Evolutionary conservation across 148 eudicot species (phyloP).

Genomic region (Persicaria maculosa): DNA sequence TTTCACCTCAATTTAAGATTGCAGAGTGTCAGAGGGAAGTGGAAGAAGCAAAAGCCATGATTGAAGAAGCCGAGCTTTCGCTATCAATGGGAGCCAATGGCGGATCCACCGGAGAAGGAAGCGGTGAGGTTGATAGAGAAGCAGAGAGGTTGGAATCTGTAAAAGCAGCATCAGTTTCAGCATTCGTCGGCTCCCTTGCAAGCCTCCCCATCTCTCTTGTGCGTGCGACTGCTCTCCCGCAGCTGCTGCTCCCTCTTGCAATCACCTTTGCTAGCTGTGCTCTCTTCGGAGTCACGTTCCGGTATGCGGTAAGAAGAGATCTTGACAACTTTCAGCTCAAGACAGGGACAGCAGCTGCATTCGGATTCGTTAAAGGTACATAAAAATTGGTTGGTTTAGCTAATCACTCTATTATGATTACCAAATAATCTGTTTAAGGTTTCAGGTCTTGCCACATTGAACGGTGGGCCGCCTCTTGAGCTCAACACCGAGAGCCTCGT

Average conservation of each 20-base stretch:
- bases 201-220: conserved; percentile 55
- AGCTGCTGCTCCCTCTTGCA: conserved; percentile 55
- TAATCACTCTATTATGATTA: not conserved
- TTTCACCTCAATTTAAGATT: conserved; percentile 38
- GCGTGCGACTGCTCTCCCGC: conserved; percentile 27
- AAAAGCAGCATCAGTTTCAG: conserved; percentile 70
- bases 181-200: conserved; percentile 65
- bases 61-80: conserved; percentile 76
- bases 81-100: conserved; percentile 26
- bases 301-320: conserved; percentile 85
- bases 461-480: conserved; percentile 65
- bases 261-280: conserved; percentile 77
- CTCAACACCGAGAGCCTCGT: conserved; percentile 41
- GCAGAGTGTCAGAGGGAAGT: conserved; percentile 88
- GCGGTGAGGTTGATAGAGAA: conserved; percentile 21
- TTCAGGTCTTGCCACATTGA: conserved; percentile 82
- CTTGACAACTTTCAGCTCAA: conserved; percentile 84
- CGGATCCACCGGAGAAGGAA: conserved; percentile 1
- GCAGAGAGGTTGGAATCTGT: conserved; percentile 72
- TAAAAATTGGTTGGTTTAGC: not conserved
- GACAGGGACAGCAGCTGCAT: conserved; percentile 80
- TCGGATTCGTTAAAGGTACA: conserved; percentile 84
- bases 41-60: conserved; percentile 62
- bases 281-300: conserved; percentile 73
- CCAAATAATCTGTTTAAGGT: not conserved